phyloP scores from a whole-genome alignment of 1,139 yeast genomes.

The Kodamaea plutei region DNA sequence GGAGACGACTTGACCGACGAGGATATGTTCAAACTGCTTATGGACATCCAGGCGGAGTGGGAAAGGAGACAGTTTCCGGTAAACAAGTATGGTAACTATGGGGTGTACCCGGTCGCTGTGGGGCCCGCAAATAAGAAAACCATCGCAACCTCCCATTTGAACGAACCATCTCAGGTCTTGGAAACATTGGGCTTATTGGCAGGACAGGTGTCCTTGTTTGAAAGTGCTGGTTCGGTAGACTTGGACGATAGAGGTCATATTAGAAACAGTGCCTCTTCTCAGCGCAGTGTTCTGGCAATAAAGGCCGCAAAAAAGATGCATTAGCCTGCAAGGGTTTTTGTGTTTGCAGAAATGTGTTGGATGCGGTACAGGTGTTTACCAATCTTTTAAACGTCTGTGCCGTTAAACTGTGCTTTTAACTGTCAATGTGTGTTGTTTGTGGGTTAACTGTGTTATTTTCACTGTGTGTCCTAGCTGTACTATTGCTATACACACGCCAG shows the following conservation, averaged over 20 bases:
- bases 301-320: conserved; percentile 25
- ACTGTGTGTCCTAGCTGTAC: no score
- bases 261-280: conserved; percentile 43
- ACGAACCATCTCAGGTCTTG: conserved; percentile 81
- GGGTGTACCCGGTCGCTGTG: conserved; percentile 84
- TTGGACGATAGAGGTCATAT: conserved; percentile 74
- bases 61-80: conserved; percentile 29
- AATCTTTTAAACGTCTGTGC: no score
- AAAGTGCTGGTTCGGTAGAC: conserved; percentile 70
- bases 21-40: conserved; percentile 85
- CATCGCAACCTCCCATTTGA: conserved; percentile 80
- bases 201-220: conserved; percentile 71
- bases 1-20: conserved; percentile 98
- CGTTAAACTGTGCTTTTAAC: no score
- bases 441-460: no score
- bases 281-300: conserved; percentile 36
- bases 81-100: conserved; percentile 50
- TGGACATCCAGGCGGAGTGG: conserved; percentile 54
- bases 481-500: no score
- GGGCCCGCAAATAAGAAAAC: conserved; percentile 94
- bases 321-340: no score
- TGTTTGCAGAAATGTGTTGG: no score
- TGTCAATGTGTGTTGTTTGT: no score
- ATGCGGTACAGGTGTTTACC: no score
- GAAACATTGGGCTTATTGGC: conserved; percentile 79